Percentiles rank a stretch among this genome's conserved stretches.
Conservation (phyloP, 1,139 yeast genomes). For the Pichia sp. region DNA sequence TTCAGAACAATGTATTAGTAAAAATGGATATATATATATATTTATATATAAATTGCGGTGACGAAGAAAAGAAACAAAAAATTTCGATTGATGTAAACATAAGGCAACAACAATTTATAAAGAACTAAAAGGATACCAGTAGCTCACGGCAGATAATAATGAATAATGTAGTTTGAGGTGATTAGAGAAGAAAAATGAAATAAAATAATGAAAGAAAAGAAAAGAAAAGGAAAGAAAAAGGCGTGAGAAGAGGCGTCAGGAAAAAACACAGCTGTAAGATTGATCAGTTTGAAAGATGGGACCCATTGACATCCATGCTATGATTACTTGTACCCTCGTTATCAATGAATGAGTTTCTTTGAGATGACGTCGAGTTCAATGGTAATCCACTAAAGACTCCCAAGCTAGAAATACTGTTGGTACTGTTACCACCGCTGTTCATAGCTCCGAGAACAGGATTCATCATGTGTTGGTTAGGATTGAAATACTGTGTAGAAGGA, state of each 20-base stretch:
- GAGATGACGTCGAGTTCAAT: slow-evolving; percentile 1
- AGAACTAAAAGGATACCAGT: neutral
- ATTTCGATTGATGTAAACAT: neutral
- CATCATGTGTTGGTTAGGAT: neutral
- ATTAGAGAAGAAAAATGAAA: neutral
- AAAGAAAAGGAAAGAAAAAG: neutral
- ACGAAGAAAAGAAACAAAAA: neutral
- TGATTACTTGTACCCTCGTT: neutral
- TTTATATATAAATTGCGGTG: neutral
- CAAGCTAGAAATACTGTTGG: slow-evolving; percentile 4
- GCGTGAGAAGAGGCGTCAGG: neutral
- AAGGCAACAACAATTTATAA: neutral
- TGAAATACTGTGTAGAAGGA: slow-evolving; percentile 3
- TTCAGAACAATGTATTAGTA: neutral
- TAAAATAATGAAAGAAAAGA: neutral
- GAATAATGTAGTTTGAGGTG: neutral
- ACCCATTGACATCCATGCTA: neutral
- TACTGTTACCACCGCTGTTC: slow-evolving; percentile 4
- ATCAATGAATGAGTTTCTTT: slow-evolving; percentile 6
- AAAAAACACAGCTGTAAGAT: neutral
- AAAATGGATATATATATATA: neutral
- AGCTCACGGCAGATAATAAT: neutral
- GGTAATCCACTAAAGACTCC: neutral
- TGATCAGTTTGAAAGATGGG: neutral
- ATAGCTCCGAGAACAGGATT: slow-evolving; percentile 13